phyloP scores from a whole-genome alignment of 2,329 filamentous ascomycete species.

The Aspergillus sp. region DNA sequence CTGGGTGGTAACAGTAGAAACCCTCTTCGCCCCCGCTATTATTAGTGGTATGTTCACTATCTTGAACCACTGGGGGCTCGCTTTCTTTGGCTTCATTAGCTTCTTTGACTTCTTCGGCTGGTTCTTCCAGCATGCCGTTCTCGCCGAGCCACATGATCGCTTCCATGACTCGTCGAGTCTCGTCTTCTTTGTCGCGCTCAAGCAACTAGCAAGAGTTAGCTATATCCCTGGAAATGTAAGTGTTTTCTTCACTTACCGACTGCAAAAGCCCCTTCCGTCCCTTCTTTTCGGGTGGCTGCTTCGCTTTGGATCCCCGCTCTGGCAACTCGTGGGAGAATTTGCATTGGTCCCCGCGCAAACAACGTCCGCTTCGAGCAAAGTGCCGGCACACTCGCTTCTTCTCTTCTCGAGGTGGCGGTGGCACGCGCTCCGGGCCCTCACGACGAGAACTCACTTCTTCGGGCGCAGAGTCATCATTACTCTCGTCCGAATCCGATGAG shows the following conservation, averaged over 20 bases:
- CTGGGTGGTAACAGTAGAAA: too few species aligned
- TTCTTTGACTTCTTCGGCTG: neutral
- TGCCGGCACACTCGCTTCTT: constrained; percentile 34
- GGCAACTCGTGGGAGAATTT: constrained; percentile 37
- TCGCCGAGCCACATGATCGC: constrained; percentile 40
- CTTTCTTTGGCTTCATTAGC: too few species aligned
- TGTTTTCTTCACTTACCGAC: constrained; percentile 26
- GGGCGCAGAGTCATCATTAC: constrained; percentile 29
- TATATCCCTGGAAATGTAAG: neutral
- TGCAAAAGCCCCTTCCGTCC: constrained; percentile 40
- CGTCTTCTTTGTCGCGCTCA: constrained; percentile 38
- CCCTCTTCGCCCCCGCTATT: too few species aligned
- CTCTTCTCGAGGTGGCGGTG: constrained; percentile 31
- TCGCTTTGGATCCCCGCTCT: constrained; percentile 23
- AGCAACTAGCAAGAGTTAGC: constrained; percentile 28
- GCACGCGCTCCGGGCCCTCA: constrained; percentile 34
- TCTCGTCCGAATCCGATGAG: constrained; percentile 11
- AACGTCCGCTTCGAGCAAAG: constrained; percentile 38
- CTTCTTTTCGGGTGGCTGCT: constrained; percentile 19
- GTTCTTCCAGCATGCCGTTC: constrained; percentile 31
- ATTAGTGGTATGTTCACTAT: too few species aligned
- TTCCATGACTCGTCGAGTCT: constrained; percentile 37
- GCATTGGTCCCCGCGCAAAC: constrained; percentile 38
- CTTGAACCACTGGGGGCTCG: too few species aligned
- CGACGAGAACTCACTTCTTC: constrained; percentile 39